phyloP scores from a whole-genome alignment of 495 filamentous ascomycete species.

The Pyronema domesticum region DNA sequence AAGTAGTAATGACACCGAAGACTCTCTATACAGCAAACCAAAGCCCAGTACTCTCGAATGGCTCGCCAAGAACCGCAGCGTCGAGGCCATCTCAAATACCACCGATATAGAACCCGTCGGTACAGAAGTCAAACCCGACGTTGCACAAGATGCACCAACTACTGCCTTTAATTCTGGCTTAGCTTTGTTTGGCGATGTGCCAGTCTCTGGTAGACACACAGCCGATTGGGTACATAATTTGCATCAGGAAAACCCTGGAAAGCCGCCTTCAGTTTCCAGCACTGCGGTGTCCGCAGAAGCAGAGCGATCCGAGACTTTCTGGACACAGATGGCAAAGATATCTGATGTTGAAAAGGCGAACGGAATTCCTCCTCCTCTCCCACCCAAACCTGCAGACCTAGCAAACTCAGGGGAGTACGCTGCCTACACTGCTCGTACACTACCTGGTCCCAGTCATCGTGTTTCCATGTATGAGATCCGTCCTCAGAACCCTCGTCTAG shows the following conservation, averaged over 20 bases:
- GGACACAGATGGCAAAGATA: conserved; percentile 6
- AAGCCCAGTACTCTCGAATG: too few species aligned
- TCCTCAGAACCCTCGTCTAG: too few species aligned
- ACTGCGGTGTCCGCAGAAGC: background rate
- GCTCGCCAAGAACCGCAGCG: background rate
- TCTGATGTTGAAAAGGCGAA: background rate
- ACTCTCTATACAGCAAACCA: too few species aligned
- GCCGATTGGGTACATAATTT: background rate
- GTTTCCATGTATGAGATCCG: too few species aligned
- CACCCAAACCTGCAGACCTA: background rate
- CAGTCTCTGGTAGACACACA: background rate
- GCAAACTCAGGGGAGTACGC: background rate
- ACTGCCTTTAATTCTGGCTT: background rate
- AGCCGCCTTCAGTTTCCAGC: background rate
- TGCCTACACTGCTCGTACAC: too few species aligned
- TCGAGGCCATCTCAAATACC: background rate
- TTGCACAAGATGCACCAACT: background rate
- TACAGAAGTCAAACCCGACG: background rate
- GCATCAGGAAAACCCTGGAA: background rate
- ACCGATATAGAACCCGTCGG: background rate
- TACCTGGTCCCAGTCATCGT: too few species aligned
- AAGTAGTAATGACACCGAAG: too few species aligned
- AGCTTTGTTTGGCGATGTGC: background rate
- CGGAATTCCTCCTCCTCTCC: background rate
- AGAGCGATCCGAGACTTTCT: background rate